Conservation (phyloP, 2,329 filamentous ascomycete species). For the Zymoseptoria passerinii region DNA sequence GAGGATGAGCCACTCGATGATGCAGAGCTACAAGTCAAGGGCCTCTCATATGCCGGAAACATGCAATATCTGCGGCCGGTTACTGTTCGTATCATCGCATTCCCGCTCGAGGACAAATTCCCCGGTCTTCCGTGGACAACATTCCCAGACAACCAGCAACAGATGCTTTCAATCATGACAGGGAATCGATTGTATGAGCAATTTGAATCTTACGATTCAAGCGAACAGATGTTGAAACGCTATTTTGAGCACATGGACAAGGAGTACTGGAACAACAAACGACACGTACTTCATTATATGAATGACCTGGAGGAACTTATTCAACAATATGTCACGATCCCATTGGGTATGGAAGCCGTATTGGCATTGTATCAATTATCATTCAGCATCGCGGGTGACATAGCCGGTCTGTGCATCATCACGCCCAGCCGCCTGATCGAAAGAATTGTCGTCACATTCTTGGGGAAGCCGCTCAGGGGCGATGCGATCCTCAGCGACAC, state of each 20-base stretch:
- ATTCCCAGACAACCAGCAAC: constrained; percentile 9
- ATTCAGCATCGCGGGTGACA: constrained; percentile 2
- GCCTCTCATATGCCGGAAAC: constrained; percentile 4
- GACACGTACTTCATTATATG: constrained; percentile 4
- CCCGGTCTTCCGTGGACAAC: constrained; percentile 7
- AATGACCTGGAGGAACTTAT: constrained; percentile 9
- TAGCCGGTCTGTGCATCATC: not conserved
- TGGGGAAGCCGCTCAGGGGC: constrained; percentile 8
- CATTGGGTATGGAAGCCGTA: constrained; percentile 3
- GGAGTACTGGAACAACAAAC: constrained; percentile 6
- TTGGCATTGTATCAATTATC: not conserved
- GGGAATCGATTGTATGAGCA: constrained; percentile 13
- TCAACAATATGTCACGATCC: constrained; percentile 8
- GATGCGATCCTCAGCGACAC: constrained; percentile 10
- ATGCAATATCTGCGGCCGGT: constrained; percentile 5
- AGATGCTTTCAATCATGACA: constrained; percentile 13
- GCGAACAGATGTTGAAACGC: constrained; percentile 5
- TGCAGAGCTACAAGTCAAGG: constrained; percentile 2
- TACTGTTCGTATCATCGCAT: constrained; percentile 14
- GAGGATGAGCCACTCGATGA: constrained; percentile 7
- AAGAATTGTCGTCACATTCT: not conserved
- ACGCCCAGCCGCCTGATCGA: not conserved
- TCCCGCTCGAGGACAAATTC: constrained; percentile 11
- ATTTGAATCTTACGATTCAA: constrained; percentile 9
- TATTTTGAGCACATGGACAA: constrained; percentile 12